A percentile compares a stretch with the other conserved stretches of the same genome.
Conservation (phyloP, 106 monocot species). For the Dactylorhiza incarnata region DNA sequence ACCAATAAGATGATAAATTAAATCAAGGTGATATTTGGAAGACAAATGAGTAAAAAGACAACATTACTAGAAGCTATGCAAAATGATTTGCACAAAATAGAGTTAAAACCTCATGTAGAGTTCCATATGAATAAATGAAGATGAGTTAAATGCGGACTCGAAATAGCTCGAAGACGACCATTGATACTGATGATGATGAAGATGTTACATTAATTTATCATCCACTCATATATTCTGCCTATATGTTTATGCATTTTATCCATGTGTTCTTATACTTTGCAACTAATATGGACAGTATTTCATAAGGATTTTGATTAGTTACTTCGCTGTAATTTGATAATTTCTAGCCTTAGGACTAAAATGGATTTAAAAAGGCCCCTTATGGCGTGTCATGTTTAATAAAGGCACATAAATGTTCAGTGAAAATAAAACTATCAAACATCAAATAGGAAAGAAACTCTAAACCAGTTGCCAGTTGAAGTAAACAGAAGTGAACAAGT, state of each 20-base stretch:
- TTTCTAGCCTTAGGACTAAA: neutral
- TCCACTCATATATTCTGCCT: neutral
- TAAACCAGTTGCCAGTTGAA: neutral
- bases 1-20: too few relatives aligned
- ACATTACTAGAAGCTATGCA: neutral
- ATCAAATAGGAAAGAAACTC: neutral
- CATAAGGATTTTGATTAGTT: neutral
- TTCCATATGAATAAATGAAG: neutral
- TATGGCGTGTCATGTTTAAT: neutral
- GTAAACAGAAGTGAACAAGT: too few relatives aligned
- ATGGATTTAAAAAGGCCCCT: neutral
- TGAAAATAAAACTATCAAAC: neutral
- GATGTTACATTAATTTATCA: neutral
- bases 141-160: neutral
- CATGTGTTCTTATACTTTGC: neutral
- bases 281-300: neutral
- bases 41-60: neutral
- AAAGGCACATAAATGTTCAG: neutral
- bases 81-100: neutral
- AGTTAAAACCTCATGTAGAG: neutral
- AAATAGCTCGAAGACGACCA: neutral
- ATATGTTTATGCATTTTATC: neutral
- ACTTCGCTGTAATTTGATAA: neutral
- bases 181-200: neutral
- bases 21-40: too few relatives aligned